A percentile compares a stretch with the other conserved stretches of the same genome.
phyloP scores from a whole-genome alignment of 1,284 basidiomycete species.

The Leccinum pachyderme region DNA sequence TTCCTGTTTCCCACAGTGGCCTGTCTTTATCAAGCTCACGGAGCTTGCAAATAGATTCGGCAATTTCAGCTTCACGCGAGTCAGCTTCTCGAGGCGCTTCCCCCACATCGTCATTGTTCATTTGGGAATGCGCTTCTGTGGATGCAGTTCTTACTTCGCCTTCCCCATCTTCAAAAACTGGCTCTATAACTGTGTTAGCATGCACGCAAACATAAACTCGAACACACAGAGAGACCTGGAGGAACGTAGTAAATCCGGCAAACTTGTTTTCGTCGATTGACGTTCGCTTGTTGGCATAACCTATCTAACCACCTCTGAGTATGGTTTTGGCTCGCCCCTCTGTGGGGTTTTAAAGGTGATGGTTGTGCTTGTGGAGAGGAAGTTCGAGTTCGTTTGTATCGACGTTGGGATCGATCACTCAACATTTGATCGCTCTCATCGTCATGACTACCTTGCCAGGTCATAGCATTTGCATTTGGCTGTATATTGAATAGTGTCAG shows the following conservation, averaged over 20 bases:
- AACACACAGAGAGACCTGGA: constrained; percentile 16
- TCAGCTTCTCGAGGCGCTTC: constrained; percentile 29
- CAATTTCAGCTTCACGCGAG: constrained; percentile 46
- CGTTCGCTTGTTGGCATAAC: constrained; percentile 35
- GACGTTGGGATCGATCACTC: constrained; percentile 25
- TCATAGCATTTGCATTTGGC: too few relatives aligned
- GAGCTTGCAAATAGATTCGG: constrained; percentile 64
- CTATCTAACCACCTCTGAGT: constrained; percentile 40
- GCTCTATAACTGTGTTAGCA: constrained; percentile 16
- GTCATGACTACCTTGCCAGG: not conserved
- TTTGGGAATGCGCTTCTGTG: constrained; percentile 9
- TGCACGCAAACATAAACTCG: not conserved
- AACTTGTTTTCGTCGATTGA: constrained; percentile 32
- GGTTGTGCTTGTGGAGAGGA: constrained; percentile 47
- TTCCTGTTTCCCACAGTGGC: constrained; percentile 56
- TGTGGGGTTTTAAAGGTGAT: constrained; percentile 41
- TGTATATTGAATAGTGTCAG: too few relatives aligned
- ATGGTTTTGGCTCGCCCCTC: constrained; percentile 39
- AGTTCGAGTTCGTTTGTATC: constrained; percentile 48
- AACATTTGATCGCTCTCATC: constrained; percentile 21
- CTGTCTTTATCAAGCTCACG: constrained; percentile 65
- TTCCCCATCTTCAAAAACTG: constrained; percentile 39
- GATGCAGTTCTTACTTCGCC: constrained; percentile 24
- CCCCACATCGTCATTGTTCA: not conserved
- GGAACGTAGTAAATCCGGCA: constrained; percentile 11